phyloP scores from a whole-genome alignment of 140 eudicot species.

The Oenanthe javanica region DNA sequence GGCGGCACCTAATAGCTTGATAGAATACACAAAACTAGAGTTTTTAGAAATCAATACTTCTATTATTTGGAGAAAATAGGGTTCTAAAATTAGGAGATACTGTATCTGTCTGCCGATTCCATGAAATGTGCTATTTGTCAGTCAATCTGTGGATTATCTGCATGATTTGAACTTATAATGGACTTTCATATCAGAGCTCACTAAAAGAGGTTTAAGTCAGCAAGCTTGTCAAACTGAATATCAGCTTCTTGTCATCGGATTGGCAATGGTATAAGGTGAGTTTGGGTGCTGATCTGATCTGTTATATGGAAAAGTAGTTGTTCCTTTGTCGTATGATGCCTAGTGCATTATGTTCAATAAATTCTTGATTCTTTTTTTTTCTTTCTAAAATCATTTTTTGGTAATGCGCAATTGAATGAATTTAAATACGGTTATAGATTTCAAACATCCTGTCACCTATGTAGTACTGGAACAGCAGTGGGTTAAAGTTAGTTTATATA shows the following conservation, averaged over 20 bases:
- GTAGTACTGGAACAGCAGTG: background rate
- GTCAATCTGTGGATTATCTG: background rate
- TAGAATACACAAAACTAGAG: background rate
- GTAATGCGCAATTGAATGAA: background rate
- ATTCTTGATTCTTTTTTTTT: no score
- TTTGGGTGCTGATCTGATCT: background rate
- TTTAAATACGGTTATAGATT: background rate
- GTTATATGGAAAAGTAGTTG: background rate
- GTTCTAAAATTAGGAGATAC: background rate
- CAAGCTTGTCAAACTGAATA: background rate
- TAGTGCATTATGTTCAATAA: background rate
- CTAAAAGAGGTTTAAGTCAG: constrained; percentile 1
- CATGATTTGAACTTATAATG: background rate
- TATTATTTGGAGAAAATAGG: background rate
- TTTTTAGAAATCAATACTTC: background rate
- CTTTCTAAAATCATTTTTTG: background rate
- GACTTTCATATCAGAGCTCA: background rate
- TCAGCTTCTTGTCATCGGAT: background rate
- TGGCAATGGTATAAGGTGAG: background rate
- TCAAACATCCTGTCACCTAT: background rate
- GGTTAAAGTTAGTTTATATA: background rate
- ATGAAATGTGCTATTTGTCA: background rate
- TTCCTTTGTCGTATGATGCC: background rate
- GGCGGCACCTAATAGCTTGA: background rate
- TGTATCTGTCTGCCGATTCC: background rate